Percentiles rank a stretch among this genome's conserved stretches.
phyloP scores from a whole-genome alignment of 345 rosid genomes.

The Syzygium aromaticum region DNA sequence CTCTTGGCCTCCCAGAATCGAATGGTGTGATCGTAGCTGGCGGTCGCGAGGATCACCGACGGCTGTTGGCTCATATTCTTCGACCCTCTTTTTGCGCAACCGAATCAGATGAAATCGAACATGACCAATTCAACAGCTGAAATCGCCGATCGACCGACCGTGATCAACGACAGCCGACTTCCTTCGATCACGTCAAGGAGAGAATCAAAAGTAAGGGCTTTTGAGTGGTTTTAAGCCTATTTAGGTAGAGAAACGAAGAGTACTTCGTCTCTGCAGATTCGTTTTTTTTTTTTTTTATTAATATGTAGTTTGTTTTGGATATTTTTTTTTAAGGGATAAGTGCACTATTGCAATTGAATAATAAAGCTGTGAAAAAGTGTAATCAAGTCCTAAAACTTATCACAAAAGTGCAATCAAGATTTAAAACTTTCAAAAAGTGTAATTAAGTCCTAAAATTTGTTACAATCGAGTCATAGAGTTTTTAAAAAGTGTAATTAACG shows the following conservation, averaged over 20 bases:
- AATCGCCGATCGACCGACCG: neutral
- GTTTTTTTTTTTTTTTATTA: neutral
- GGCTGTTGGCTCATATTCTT: slow-evolving; percentile 60
- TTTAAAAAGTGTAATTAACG: no score
- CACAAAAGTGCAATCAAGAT: no score
- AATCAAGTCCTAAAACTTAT: no score
- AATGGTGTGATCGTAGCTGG: slow-evolving; percentile 89
- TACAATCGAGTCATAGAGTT: no score
- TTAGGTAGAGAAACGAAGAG: no score
- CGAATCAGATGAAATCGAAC: neutral
- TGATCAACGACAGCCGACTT: neutral
- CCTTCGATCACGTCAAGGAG: neutral
- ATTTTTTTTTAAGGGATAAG: neutral
- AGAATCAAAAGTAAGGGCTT: neutral
- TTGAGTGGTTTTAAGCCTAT: neutral
- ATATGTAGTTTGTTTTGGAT: neutral
- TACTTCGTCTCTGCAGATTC: no score
- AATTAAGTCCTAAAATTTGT: no score
- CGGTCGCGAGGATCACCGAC: slow-evolving; percentile 82
- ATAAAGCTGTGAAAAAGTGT: no score
- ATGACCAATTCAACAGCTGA: neutral
- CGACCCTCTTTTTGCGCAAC: neutral
- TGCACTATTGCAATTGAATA: no score
- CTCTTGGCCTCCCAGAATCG: slow-evolving; percentile 96
- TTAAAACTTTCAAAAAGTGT: no score